Evolutionary conservation across 2,329 filamentous ascomycete species (phyloP), one percentile per base, ranked within the genome.

Genomic region (Alternaria postmessia): DNA sequence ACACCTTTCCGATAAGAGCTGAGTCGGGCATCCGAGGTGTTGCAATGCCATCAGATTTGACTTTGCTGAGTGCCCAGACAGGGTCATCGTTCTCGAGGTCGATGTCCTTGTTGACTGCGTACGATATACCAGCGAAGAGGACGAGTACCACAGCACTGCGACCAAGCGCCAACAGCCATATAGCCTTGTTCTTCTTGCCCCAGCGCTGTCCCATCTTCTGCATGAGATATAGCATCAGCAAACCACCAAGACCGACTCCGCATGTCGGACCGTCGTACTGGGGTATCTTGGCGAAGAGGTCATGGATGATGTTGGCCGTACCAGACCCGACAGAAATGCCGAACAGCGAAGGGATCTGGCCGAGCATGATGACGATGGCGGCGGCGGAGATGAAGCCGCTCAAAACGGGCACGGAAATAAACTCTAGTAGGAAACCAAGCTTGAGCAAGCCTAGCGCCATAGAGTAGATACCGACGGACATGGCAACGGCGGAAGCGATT

Each of bases 331-430:
- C 81, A 26, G 81, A 79, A 9, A 79, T 81, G 9, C 88, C 88
- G 2, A 90, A 83, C 0, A 90, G 82, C 1, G 85, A 85, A 4
- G 82, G 85, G 57, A 90, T 83, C 71, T 90, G 88, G n/a, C 86
- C 87, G 51, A 89, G 83, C 22, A 86, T 84, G 69, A 90, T 90
- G 30, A 87, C 88, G 48, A 90, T 85, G 34, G 87, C 88, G 1
- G 88, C 87, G 2, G 88, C 87, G 0, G 87, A 88, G 66, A 90
- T 88, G 77, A 89, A 90, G 5, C 88, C 88, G 7, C 82, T 87
- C 0, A 90, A 81, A 1, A 90, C 86, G 0, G 88, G 88, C 1
- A 88, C 82, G 0, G 88, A 89, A 65, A 90, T 86, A 66, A 89
- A 90, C 61, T 90, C 87, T 20, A 90, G 81, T 5, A 90, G 79